Percentiles rank a stretch among this genome's conserved stretches.
Conservation (phyloP, 2,329 filamentous ascomycete genomes). For the Blumeria hordei region DNA sequence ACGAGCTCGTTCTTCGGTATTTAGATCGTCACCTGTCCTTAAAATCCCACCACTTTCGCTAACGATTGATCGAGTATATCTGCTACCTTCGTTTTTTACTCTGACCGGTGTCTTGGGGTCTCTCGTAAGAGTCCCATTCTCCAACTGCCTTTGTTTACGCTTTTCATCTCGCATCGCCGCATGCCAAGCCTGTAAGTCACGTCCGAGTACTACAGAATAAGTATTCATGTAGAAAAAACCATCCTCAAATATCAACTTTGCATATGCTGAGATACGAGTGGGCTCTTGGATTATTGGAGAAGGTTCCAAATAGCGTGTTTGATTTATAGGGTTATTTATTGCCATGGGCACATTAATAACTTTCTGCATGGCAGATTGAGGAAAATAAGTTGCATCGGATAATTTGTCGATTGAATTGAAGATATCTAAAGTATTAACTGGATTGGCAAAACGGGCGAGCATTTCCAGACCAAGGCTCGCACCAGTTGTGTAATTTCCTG, state of each 20-base stretch:
- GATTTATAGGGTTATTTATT: conserved; percentile 3
- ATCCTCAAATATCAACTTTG: conserved; percentile 45
- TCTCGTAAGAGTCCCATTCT: conserved; percentile 19
- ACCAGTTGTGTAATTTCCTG: neutral
- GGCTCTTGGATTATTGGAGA: conserved; percentile 4
- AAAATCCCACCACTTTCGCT: conserved; percentile 47
- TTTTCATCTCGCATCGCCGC: conserved; percentile 23
- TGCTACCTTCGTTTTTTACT: conserved; percentile 19
- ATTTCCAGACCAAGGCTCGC: neutral
- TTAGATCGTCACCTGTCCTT: conserved; percentile 35
- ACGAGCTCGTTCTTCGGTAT: conserved; percentile 25
- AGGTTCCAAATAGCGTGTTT: conserved; percentile 6
- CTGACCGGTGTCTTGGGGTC: conserved; percentile 24
- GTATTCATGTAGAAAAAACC: conserved; percentile 61
- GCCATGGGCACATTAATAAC: conserved; percentile 3
- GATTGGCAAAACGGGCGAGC: neutral
- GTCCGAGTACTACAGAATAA: conserved; percentile 45
- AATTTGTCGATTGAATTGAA: neutral
- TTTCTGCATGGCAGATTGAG: neutral
- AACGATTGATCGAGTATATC: conserved; percentile 32
- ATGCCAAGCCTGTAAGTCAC: conserved; percentile 36
- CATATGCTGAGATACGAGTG: conserved; percentile 21
- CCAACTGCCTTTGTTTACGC: conserved; percentile 21
- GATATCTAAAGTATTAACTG: neutral
- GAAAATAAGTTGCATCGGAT: neutral